Evolutionary conservation across 139 green algal genomes (phyloP), one percentile per base, ranked within the genome.

Genomic region (Micractinium sp.): DNA sequence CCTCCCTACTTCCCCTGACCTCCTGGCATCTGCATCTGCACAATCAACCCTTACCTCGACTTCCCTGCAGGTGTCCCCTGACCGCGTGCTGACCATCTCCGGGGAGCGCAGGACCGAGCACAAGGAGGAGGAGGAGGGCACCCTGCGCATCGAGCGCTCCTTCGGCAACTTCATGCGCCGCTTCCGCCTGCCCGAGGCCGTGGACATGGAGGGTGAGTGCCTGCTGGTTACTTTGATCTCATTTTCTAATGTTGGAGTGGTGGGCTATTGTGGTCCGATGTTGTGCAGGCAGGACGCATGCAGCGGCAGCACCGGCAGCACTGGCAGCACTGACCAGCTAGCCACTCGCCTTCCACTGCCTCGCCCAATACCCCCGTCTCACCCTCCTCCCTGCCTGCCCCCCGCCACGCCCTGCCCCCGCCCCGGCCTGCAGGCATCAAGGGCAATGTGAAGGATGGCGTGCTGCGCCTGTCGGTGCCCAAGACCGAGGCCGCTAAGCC

Each of bases 121-220:
- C 18, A 69, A 63, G 29, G 83, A 86, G 82, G 74, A 89, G 41
- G 76, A 81, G 60, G 82, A 84, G 74, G 88, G 82, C 36, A 85
- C 47, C 60, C 77, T 81, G 75, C 38, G 88, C 20, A 47, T 91
- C 1, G 83, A 89, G 81, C 81, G 88, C 81, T 67, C 31, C 53
- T 82, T 63, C 27, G 88, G 88, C 39, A 63, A 38, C 39, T 89
- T 89, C 75, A 79, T 86, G 47, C 74, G 88, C 75, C 88, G 83
- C 39, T 91, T 91, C 88, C 61, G 85, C 41, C 88, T 91, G 74
- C 88, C 88, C 1, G 88, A 91, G 29, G 71, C 76, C 25, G 77
- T 91, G 31, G 83, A 91, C n/a, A 35, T 86, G 18, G 86, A 90
- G 31, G 86, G 86, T 86, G 63, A 31, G 27, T 35, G 71, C 29